phyloP scores from a whole-genome alignment of 768 basidiomycete species.

The Mycena amicta region DNA sequence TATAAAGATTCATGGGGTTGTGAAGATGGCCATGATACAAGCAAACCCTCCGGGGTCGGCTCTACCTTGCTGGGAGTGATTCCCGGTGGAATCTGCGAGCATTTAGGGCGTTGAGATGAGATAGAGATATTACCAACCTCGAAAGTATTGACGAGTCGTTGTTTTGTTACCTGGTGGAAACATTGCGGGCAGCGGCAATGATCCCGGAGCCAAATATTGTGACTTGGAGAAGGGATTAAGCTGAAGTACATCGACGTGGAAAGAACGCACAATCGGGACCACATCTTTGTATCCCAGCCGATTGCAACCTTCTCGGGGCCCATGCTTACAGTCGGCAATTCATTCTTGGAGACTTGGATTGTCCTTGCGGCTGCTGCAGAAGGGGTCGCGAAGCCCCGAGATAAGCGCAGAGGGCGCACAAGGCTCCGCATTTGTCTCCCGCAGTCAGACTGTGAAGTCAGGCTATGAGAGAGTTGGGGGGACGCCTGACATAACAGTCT shows the following conservation, averaged over 20 bases:
- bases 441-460: not conserved
- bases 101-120: not conserved
- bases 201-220: conserved; percentile 89
- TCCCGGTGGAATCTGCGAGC: conserved; percentile 69
- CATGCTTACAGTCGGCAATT: conserved; percentile 55
- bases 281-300: conserved; percentile 70
- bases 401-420: too few species aligned
- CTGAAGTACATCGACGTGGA: too few species aligned
- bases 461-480: not conserved
- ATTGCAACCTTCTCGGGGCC: conserved; percentile 66
- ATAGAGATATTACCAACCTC: conserved; percentile 49
- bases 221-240: conserved; percentile 62
- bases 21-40: conserved; percentile 68
- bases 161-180: conserved; percentile 87
- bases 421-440: too few species aligned
- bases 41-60: conserved; percentile 62
- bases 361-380: not conserved
- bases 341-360: conserved; percentile 11
- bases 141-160: conserved; percentile 85
- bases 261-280: conserved; percentile 77
- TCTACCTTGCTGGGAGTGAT: conserved; percentile 65
- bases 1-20: conserved; percentile 78
- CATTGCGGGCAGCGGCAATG: conserved; percentile 89
- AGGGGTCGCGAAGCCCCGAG: too few species aligned
- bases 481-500: not conserved